Base-by-base conservation (phyloP, 2,329 filamentous ascomycete species). In the Pyrenochaeta sp. region DNA sequence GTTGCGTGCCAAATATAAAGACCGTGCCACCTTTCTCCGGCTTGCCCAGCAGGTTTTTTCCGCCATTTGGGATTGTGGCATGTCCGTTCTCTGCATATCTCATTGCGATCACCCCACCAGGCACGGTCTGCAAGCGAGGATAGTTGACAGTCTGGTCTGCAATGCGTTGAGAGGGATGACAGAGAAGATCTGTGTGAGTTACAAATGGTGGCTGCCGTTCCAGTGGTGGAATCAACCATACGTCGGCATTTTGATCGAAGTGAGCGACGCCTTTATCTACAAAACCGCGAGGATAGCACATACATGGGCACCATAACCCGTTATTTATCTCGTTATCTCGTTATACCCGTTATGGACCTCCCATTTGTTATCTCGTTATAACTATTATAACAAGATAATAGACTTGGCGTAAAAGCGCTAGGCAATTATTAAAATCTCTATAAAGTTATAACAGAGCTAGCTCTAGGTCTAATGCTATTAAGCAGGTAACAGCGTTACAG, bases 81-180 rank as follows among this genome's bases (percentile, higher is more conserved):
- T 41, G 22, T 11, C 39, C 29, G 26, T 43, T 36, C 40, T 43
- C 40, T 22, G 28, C 19, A 26, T 40, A 40, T 15, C 28, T 26
- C 18, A 40, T 40, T 13, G 27, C 37, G n/a, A 40, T 26, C 19
- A 31, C 27, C 3, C 7, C 17, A n/a, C 17, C 34, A 3, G 32
- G 40, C 8, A 6, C 21, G 10, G 32, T 24, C 19, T 20, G 21
- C 17, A 47, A 17, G 31, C 37, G 37, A 19, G 37, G 23, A 34
- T 20, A 47, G 28, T 21, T 42, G n/a, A 26, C n/a, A 22, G 43
- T 34, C 29, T 47, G 30, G 34, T 41, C 39, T 30, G 32, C 7
- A 9, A 18, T 44, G 22, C 44, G 27, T 27, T 46, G 28, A 14
- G 37, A 32, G n/a, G n/a, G n/a, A n/a, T 37, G 23, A 18, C 35